phyloP scores from a whole-genome alignment of 257 asterid species.

The Fraxinus quadrangulata region DNA sequence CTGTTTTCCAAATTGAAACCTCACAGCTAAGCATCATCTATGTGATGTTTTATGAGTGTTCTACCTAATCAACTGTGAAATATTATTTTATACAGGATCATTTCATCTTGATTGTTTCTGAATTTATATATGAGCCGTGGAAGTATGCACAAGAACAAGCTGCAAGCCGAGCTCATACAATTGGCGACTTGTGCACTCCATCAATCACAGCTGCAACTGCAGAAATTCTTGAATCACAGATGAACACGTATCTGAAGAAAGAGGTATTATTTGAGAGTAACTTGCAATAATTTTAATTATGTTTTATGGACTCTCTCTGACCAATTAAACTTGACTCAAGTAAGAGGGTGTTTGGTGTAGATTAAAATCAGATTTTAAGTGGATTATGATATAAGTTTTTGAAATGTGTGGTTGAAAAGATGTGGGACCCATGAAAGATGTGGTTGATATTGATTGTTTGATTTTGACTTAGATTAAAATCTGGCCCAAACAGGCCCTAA shows the following conservation, averaged over 20 bases:
- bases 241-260: conserved; percentile 69
- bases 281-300: conserved; percentile 5
- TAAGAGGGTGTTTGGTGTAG: neutral
- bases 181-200: conserved; percentile 79
- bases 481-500: neutral
- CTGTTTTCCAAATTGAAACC: neutral
- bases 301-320: conserved; percentile 3
- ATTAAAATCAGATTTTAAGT: too few relatives aligned
- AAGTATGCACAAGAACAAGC: conserved; percentile 86
- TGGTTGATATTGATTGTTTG: too few relatives aligned
- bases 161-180: conserved; percentile 51
- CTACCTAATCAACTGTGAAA: conserved; percentile 21
- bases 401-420: too few relatives aligned
- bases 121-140: conserved; percentile 90
- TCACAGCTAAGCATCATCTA: conserved; percentile 21
- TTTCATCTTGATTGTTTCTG: conserved; percentile 82
- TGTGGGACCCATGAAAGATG: too few relatives aligned
- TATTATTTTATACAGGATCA: conserved; percentile 61
- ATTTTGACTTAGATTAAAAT: too few relatives aligned
- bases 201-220: conserved; percentile 87
- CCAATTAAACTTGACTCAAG: conserved; percentile 9
- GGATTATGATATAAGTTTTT: too few relatives aligned
- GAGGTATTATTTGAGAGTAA: conserved; percentile 45
- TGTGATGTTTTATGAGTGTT: conserved; percentile 18
- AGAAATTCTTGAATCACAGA: conserved; percentile 77